Evolutionary conservation across 192 early-diverging fungal genomes (phyloP), one percentile per base, ranked within the genome.

Genomic region (Lobosporangium transversale): DNA sequence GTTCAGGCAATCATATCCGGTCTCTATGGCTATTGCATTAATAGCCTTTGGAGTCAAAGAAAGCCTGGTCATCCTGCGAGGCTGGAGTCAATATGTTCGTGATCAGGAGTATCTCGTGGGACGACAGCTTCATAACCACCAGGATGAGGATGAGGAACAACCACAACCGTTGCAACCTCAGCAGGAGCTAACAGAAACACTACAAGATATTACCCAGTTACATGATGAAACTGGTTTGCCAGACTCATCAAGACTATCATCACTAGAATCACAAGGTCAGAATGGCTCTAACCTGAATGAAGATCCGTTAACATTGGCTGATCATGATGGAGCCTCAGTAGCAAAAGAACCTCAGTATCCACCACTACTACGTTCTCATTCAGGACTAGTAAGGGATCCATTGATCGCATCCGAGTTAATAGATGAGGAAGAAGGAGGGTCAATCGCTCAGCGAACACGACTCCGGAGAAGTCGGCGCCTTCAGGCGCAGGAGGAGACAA

Each of bases 101-200:
- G 71, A 75, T 48, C 62, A 75, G 29, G 71, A 75, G 33, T 75
- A 75, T 31, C 63, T 75, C 14, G 63, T 75, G 18, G 71, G 71
- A 11, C 62, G 63, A 30, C 71, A 56, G 32, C 71, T 75, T 30
- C 71, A 75, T 36, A 75, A 75, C 36, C 40, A 65, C 2, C 61
- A 53, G 0, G 61, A 62, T 9, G 70, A 60, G 23, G 62, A 53
- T 4, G 32, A 26, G 3, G 42, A 53, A 27, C 29, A 53, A 32
- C 30, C 14, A 32, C 52, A 53, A 17, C 49, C 4, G 21, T 26
- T 26, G 6, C 29, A 32, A 32, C 29, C 9, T 32, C 52, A 33
- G 30, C 52, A 33, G 4, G 24, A 29, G 29, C 17, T 17, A 32
- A 18, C 18, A 33, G 29, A 53, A 53, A 3, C 10, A 33, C 52